Evolutionary conservation across 2,329 filamentous ascomycete species (phyloP).

Genomic region (Magnaporthiopsis incrustans): DNA sequence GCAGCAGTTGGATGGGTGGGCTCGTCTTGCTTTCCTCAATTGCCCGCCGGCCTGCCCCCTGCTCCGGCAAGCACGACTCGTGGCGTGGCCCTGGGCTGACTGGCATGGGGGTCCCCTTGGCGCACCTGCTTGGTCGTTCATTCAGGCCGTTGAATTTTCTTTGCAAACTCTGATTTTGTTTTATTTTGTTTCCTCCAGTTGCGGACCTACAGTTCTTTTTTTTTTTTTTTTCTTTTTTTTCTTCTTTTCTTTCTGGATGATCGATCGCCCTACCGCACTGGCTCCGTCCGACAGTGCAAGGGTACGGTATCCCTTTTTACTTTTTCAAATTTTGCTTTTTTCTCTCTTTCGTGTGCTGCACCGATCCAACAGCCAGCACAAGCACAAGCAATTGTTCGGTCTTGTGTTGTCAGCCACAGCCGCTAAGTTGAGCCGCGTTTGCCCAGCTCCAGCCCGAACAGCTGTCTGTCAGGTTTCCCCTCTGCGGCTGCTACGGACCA

Average conservation of each 20-base stretch:
- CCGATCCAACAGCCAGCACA: no score
- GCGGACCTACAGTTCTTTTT: background rate
- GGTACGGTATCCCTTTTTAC: no score
- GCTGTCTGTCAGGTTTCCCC: background rate
- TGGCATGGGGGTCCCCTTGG: background rate
- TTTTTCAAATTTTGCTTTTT: background rate
- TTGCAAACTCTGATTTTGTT: background rate
- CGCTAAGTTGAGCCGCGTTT: background rate
- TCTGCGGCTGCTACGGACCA: slow-evolving; percentile 8
- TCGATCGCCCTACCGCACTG: slow-evolving; percentile 1
- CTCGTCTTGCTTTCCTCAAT: no score
- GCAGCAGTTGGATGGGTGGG: no score
- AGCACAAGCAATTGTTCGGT: background rate
- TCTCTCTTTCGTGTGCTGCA: slow-evolving; percentile 1
- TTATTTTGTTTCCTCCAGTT: background rate
- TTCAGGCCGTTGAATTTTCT: background rate
- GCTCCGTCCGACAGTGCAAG: no score
- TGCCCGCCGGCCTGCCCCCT: no score
- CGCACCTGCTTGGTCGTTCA: background rate
- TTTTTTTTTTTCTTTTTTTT: slow-evolving; percentile 3
- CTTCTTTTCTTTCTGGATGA: background rate
- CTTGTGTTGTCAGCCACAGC: slow-evolving; percentile 1
- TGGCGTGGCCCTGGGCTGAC: background rate
- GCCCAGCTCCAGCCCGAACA: background rate
- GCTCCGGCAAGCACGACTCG: background rate